Evolutionary conservation across 2,329 filamentous ascomycete species (phyloP).

Genomic region (Amphichorda felina): DNA sequence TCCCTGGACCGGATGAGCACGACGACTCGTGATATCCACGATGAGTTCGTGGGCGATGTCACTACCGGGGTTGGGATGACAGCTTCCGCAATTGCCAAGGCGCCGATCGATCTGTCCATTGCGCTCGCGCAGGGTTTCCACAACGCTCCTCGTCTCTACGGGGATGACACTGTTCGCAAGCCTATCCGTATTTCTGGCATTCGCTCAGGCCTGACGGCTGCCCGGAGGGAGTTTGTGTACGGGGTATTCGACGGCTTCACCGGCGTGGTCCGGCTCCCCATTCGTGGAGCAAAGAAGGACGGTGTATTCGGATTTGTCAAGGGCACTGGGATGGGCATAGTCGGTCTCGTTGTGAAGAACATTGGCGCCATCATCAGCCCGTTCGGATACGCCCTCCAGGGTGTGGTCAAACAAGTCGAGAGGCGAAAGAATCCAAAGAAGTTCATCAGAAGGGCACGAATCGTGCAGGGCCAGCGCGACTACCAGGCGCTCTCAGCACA

Average conservation of each 20-base stretch:
- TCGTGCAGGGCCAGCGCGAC: constrained; percentile 44
- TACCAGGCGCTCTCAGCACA: constrained; percentile 20
- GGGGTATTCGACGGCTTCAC: constrained; percentile 56
- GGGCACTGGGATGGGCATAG: constrained; percentile 51
- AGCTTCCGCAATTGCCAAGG: constrained; percentile 36
- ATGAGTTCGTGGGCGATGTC: constrained; percentile 37
- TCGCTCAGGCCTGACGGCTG: constrained; percentile 48
- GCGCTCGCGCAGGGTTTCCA: constrained; percentile 58
- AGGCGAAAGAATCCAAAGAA: constrained; percentile 39
- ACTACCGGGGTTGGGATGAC: constrained; percentile 37
- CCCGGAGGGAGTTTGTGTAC: constrained; percentile 47
- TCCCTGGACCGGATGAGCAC: not conserved
- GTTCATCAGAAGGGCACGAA: constrained; percentile 44
- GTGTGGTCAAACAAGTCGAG: constrained; percentile 46
- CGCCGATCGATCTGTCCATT: constrained; percentile 49
- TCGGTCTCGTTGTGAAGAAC: constrained; percentile 53
- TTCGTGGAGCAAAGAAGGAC: constrained; percentile 41
- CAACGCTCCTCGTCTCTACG: constrained; percentile 58
- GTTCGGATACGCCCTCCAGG: constrained; percentile 51
- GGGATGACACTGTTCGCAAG: constrained; percentile 55
- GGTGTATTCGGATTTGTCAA: constrained; percentile 34
- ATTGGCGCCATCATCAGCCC: constrained; percentile 49
- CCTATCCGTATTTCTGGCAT: constrained; percentile 54
- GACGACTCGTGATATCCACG: constrained; percentile 10
- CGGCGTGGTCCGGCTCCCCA: constrained; percentile 48